Base-by-base conservation (phyloP, 495 filamentous ascomycete species). In the Penicillium angulare region DNA sequence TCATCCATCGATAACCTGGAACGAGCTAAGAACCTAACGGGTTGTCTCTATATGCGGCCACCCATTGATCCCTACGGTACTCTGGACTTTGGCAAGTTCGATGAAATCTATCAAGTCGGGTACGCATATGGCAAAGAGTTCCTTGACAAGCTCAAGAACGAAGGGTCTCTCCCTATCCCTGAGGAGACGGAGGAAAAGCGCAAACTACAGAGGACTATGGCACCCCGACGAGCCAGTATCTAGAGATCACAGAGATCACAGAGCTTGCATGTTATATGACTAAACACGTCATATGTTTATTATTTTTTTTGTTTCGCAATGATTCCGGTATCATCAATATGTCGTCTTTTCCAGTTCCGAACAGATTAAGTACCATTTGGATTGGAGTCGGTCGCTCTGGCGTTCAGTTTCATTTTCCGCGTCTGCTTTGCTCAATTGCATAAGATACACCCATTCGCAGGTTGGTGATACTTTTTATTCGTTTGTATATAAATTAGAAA, bases 51-150 rank as follows among this genome's bases (percentile, higher is more conserved):
- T 63, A 93, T 97, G 88, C 80, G 93, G 5, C 95, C 95, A 21
- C 93, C 93, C 3, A 87, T 99, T 47, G 95, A 97, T 60, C 77
- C 82, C 5, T 97, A 95, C 50, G 93, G 91, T 0, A 99, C 93
- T 7, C 69, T 99, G 43, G 95, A 97, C 36, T 99, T 99, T 74
- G 88, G 81, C 45, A 96, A 91, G 66, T 97, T 99, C 68, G 91
- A 96, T 52, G 93, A 97, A 74, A 97, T 99, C 50, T 96, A 92
- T 61, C 75, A 85, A 58, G 76, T 96, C 2, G 95, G 93, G 3
- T 96, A 95, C 65, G 72, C 79, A 26, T 97, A 85, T 71, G 93
- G 91, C 15, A 87, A 84, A 66, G 78, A 86, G 49, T 95, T 84
- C 68, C 66, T 98, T 34, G 81, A 78, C 23, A 75, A 83, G 48